Evolutionary conservation across 306 rosid species (phyloP), one percentile per base, ranked within the genome.

Genomic region (Abrus pulchellus): DNA sequence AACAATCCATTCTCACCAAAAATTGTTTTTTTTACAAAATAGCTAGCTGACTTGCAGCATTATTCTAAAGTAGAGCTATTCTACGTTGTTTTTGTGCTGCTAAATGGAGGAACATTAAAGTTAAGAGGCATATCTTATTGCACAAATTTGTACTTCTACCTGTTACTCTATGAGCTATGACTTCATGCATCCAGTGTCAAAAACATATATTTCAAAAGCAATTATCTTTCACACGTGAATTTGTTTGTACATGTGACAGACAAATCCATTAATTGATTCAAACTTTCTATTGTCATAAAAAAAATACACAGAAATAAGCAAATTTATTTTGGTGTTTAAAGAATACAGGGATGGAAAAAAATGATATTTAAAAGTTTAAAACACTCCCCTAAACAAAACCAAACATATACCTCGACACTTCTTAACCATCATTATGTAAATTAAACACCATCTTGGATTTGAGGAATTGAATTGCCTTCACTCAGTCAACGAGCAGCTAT

Each of bases 401-500:
- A 38, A 60, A n/a, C 52, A 79, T 79, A 57, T 28, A 67, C 34
- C 70, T 57, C 14, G 34, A 69, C 63, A 48, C 54, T 55, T 59
- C 1, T 55, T 40, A 60, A 79, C 45, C 38, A 29, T 47, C 69
- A 64, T 48, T 33, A 52, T 45, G 52, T 41, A 71, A 59, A 50
- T 34, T 65, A 71, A 71, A 38, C 28, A 75, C 28, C 38, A 34
- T 43, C 57, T 56, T 79, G 80, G 61, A 71, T 68, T 67, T 50
- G 66, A 78, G 64, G 54, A 83, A 78, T 76, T 53, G 68, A 64
- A 50, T 71, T 45, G 14, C 49, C 64, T 66, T 82, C 69, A 54
- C 63, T 44, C 55, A 67, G 77, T 85, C 86, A 90, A 53, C 88
- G 86, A 82, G 82, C 85, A 28, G 47, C 68, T 11, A 82, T 61